Conservation (phyloP, 305 asterid species). For the Solanum aculeatissimum region DNA sequence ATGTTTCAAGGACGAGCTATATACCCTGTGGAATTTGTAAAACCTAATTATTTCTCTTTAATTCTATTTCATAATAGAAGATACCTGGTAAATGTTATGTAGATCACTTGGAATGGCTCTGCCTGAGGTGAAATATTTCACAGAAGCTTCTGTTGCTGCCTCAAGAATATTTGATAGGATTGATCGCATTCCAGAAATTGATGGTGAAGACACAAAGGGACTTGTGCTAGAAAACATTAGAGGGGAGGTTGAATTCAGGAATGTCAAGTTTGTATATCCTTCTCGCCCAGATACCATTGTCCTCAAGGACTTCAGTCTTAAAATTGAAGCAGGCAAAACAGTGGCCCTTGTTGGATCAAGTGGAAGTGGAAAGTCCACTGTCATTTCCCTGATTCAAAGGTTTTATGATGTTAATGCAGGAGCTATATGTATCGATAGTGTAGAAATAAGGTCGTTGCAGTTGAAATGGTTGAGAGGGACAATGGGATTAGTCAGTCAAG, state of each 20-base stretch:
- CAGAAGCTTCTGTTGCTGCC: conserved; percentile 88
- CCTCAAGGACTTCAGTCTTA: conserved; percentile 55
- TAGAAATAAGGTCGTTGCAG: conserved; percentile 44
- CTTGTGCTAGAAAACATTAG: conserved; percentile 23
- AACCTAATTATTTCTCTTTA: neutral
- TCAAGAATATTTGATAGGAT: conserved; percentile 59
- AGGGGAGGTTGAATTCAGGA: conserved; percentile 55
- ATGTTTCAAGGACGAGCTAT: neutral
- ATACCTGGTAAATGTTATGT: neutral
- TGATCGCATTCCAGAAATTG: conserved; percentile 56
- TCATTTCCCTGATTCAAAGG: conserved; percentile 56
- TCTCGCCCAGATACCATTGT: conserved; percentile 52
- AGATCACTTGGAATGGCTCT: conserved; percentile 82
- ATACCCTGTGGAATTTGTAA: neutral
- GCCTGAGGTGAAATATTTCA: conserved; percentile 67
- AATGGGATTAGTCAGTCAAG: conserved; percentile 92
- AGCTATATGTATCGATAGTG: conserved; percentile 43
- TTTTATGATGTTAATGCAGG: conserved; percentile 63
- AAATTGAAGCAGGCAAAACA: conserved; percentile 60
- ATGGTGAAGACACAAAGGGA: conserved; percentile 44
- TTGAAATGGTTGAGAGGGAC: conserved; percentile 68
- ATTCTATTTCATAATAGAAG: neutral
- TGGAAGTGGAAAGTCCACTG: conserved; percentile 88
- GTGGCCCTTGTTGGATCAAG: conserved; percentile 88
- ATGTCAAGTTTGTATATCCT: conserved; percentile 50